Conservation (phyloP, 371 early-diverging fungal genomes). For the Mucor indicus region DNA sequence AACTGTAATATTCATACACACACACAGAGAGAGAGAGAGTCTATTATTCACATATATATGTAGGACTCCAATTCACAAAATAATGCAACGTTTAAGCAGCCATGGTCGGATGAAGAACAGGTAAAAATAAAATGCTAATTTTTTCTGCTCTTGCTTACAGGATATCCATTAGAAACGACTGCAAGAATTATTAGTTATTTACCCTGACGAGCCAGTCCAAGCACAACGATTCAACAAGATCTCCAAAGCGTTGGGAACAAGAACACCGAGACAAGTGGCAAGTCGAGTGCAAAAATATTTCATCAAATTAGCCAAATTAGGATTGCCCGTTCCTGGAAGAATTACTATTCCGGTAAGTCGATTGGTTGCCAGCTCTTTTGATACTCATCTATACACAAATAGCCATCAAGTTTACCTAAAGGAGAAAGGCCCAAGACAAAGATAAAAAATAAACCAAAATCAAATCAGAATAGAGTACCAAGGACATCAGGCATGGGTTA, state of each 20-base stretch:
- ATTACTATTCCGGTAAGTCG: slow-evolving; percentile 48
- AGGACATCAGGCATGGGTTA: slow-evolving; percentile 38
- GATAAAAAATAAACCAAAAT: slow-evolving; percentile 3
- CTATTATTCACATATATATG: background rate
- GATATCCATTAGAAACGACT: slow-evolving; percentile 33
- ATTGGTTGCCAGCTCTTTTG: background rate
- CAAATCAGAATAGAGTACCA: slow-evolving; percentile 3
- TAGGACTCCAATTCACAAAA: slow-evolving; percentile 14
- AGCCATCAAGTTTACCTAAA: slow-evolving; percentile 40
- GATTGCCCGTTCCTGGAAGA: slow-evolving; percentile 61
- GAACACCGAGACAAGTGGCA: slow-evolving; percentile 62
- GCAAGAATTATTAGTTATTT: slow-evolving; percentile 52
- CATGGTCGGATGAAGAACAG: slow-evolving; percentile 69
- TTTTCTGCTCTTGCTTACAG: background rate
- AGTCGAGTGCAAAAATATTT: slow-evolving; percentile 70
- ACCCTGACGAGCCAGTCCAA: slow-evolving; percentile 63
- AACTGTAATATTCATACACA: background rate
- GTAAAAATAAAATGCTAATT: slow-evolving; percentile 12
- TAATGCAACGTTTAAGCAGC: slow-evolving; percentile 50
- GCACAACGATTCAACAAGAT: slow-evolving; percentile 65
- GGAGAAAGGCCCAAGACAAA: slow-evolving; percentile 7
- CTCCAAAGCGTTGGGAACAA: slow-evolving; percentile 56
- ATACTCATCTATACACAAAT: background rate
- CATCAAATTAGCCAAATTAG: slow-evolving; percentile 62
- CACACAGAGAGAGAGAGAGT: background rate